These are phyloP conservation scores for Myxozyma lipomycoides DNA, from an alignment of 805 yeast species.

Conservation along the genomic window DNA sequence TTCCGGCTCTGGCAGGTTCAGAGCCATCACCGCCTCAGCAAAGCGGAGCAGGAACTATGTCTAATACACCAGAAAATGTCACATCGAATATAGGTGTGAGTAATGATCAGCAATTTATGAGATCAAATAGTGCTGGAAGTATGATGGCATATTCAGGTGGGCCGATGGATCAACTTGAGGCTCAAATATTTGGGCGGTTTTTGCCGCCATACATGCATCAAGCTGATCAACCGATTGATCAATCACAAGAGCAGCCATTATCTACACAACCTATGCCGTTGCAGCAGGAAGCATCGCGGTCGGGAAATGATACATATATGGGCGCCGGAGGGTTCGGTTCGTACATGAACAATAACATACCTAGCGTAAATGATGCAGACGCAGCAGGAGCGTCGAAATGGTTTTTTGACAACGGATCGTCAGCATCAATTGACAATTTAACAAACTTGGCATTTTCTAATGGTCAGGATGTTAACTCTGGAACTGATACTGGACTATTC, in stretches of 20 bases:
- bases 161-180: conserved; percentile 77
- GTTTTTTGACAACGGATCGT: neutral
- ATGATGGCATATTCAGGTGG: conserved; percentile 60
- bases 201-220: conserved; percentile 77
- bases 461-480: no score
- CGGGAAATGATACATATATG: neutral
- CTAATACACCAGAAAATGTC: neutral
- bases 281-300: no score
- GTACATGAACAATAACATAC: conserved; percentile 3
- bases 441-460: no score
- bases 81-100: neutral
- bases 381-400: neutral
- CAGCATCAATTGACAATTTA: no score
- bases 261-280: neutral
- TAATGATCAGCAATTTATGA: neutral
- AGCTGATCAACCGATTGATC: neutral
- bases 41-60: neutral
- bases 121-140: conserved; percentile 3
- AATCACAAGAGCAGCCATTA: neutral
- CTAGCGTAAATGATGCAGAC: conserved; percentile 4
- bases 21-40: neutral
- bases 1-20: conserved; percentile 11
- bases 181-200: conserved; percentile 78
- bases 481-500: no score
- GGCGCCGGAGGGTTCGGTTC: conserved; percentile 2